These are phyloP conservation scores for Pichia nanzhaoensis DNA, from an alignment of 805 yeast genomes.

Conservation along the genomic window DNA sequence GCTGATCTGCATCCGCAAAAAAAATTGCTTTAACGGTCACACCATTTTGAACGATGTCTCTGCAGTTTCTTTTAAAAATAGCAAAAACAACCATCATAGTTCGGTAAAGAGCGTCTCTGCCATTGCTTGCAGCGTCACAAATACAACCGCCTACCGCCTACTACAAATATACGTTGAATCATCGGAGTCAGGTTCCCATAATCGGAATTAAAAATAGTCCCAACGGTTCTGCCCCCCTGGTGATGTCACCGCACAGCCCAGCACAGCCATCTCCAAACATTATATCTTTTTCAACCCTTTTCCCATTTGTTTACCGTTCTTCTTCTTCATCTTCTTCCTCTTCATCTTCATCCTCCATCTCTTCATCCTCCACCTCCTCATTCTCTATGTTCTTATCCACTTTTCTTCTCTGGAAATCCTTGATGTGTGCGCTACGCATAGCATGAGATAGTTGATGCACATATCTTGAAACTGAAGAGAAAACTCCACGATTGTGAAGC, in stretches of 20 bases:
- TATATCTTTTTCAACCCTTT: not conserved
- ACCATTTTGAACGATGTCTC: no score
- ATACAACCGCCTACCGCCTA: not conserved
- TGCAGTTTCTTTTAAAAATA: no score
- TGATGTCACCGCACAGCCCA: slow-evolving; percentile 3
- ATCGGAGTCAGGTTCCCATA: no score
- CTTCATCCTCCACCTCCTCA: slow-evolving; percentile 12
- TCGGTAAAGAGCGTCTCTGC: not conserved
- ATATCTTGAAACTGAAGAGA: slow-evolving; percentile 16
- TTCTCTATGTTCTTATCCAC: slow-evolving; percentile 19
- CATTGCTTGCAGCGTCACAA: not conserved
- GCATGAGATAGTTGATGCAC: slow-evolving; percentile 44
- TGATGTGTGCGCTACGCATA: slow-evolving; percentile 70
- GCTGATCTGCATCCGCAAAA: no score
- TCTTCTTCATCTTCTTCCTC: slow-evolving; percentile 6
- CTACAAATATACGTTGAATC: no score
- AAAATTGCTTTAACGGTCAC: no score
- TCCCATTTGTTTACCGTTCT: not conserved
- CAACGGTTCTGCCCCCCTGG: not conserved
- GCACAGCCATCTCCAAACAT: no score
- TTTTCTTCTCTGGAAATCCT: slow-evolving; percentile 73
- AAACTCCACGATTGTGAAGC: not conserved
- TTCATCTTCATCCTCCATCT: slow-evolving; percentile 11
- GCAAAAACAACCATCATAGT: not conserved
- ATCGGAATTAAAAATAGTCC: no score